Conservation (phyloP, 139 green algal genomes). For the Tetratostichococcus sp. region DNA sequence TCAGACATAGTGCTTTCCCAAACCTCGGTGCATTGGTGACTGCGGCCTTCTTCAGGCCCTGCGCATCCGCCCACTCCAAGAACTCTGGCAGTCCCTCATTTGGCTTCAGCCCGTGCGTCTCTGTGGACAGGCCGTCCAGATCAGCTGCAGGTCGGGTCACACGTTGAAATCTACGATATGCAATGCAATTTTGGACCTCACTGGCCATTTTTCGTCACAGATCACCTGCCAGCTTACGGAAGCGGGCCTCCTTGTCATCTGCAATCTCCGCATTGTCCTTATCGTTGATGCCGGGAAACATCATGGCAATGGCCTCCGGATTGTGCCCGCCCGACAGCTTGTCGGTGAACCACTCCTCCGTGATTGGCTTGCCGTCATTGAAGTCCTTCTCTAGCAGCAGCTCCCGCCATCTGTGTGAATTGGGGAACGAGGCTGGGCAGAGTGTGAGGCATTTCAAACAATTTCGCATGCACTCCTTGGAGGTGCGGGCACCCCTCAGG, state of each 20-base stretch:
- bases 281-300: constrained; percentile 63
- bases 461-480: no score
- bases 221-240: constrained; percentile 42
- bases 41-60: constrained; percentile 45
- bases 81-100: constrained; percentile 60
- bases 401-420: constrained; percentile 58
- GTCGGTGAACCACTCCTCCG: constrained; percentile 54
- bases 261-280: constrained; percentile 41
- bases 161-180: no score
- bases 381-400: constrained; percentile 50
- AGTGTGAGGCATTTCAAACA: no score
- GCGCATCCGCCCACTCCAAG: constrained; percentile 43
- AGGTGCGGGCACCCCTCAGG: no score
- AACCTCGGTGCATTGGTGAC: constrained; percentile 76
- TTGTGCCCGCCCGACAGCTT: constrained; percentile 54
- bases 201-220: no score
- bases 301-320: constrained; percentile 59
- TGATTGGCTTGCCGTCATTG: constrained; percentile 52
- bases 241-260: constrained; percentile 66
- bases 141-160: no score
- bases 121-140: no score
- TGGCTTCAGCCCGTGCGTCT: constrained; percentile 11
- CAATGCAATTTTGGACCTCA: no score
- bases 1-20: no score
- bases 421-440: not conserved